A percentile compares a stretch with the other conserved stretches of the same genome.
phyloP scores from a whole-genome alignment of 768 basidiomycete genomes.

The Asterophora lycoperdoides region DNA sequence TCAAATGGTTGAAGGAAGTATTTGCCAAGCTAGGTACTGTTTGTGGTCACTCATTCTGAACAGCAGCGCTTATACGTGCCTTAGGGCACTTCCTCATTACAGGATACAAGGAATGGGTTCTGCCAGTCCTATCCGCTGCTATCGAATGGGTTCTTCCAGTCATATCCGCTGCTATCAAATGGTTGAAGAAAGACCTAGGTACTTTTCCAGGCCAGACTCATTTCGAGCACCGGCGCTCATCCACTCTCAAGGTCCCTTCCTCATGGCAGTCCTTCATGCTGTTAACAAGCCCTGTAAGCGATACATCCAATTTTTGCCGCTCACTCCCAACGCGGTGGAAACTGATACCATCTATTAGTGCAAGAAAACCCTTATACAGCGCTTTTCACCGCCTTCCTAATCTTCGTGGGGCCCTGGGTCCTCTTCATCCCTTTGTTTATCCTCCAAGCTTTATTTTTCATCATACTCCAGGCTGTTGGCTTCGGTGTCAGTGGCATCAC shows the following conservation, averaged over 20 bases:
- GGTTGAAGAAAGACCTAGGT: background rate
- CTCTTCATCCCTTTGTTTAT: conserved; percentile 20
- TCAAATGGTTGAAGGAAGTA: background rate
- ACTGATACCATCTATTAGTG: conserved; percentile 5
- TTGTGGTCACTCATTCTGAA: too few species aligned
- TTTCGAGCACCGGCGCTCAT: too few species aligned
- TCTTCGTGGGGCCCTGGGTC: conserved; percentile 23
- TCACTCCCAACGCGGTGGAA: too few species aligned
- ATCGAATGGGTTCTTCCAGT: too few species aligned
- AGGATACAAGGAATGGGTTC: too few species aligned
- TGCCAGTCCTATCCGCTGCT: too few species aligned
- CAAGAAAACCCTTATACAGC: conserved; percentile 14
- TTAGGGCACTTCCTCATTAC: too few species aligned
- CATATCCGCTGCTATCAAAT: too few species aligned
- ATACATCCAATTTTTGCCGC: background rate
- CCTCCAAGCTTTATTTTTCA: conserved; percentile 15
- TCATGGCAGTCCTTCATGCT: background rate
- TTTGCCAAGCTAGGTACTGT: background rate
- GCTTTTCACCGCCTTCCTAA: conserved; percentile 10
- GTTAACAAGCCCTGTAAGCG: conserved; percentile 9
- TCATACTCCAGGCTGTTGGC: conserved; percentile 14
- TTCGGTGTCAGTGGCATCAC: conserved; percentile 17
- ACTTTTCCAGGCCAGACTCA: background rate
- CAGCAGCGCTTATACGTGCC: too few species aligned
- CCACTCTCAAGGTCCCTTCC: too few species aligned